phyloP scores from a whole-genome alignment of 2,329 filamentous ascomycete species.

The Colletotrichum cereale region DNA sequence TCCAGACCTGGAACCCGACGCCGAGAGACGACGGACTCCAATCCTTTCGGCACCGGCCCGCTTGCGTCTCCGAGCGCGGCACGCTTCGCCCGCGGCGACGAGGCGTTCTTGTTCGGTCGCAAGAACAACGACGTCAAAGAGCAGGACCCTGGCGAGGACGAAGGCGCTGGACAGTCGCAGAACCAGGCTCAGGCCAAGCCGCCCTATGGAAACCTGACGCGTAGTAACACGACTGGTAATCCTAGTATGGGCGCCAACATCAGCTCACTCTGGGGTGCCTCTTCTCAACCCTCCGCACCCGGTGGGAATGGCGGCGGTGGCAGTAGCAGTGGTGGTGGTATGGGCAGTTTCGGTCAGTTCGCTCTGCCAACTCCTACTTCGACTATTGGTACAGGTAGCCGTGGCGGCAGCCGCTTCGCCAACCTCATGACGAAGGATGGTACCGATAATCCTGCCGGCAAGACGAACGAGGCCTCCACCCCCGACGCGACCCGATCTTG shows the following conservation, averaged over 20 bases:
- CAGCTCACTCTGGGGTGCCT: constrained; percentile 60
- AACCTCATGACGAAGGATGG: constrained; percentile 85
- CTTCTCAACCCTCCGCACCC: constrained; percentile 41
- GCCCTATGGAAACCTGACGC: constrained; percentile 62
- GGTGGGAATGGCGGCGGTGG: constrained; percentile 49
- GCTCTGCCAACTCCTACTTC: constrained; percentile 72
- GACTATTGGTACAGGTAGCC: constrained; percentile 70
- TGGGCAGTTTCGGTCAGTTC: constrained; percentile 93
- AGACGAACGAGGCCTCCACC: constrained; percentile 60
- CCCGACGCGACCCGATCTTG: constrained; percentile 61
- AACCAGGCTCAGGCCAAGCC: constrained; percentile 48
- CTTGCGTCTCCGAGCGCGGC: constrained; percentile 72
- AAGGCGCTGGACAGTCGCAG: constrained; percentile 47
- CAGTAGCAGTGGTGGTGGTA: constrained; percentile 55
- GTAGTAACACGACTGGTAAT: constrained; percentile 66
- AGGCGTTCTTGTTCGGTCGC: constrained; percentile 68
- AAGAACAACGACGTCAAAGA: constrained; percentile 68
- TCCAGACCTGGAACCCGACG: constrained; percentile 82
- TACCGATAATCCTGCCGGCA: constrained; percentile 70
- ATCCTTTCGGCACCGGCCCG: constrained; percentile 66
- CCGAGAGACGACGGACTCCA: constrained; percentile 83
- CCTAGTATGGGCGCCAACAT: constrained; percentile 55
- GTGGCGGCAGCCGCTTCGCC: constrained; percentile 87
- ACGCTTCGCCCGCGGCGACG: constrained; percentile 74
- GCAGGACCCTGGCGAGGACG: constrained; percentile 57